phyloP scores from a whole-genome alignment of 805 yeast genomes.

The Trichomonascus vanleenenianus region DNA sequence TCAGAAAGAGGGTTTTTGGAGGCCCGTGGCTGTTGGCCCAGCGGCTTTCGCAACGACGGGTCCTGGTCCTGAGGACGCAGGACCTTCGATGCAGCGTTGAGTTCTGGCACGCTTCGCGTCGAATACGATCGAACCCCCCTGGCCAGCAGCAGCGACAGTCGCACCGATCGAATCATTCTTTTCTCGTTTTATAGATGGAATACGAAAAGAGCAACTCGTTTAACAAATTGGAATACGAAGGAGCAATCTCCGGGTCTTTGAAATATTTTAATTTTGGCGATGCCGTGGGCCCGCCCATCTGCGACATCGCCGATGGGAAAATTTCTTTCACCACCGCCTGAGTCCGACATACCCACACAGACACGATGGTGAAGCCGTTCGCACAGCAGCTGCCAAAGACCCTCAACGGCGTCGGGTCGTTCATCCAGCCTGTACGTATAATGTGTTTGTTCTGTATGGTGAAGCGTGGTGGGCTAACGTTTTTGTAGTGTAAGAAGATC shows the following conservation, averaged over 20 bases:
- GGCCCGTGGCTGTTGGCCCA: conserved; percentile 14
- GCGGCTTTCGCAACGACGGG: not conserved
- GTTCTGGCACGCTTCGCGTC: not conserved
- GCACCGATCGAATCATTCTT: too few relatives aligned
- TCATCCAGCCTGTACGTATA: conserved; percentile 25
- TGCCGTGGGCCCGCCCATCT: too few relatives aligned
- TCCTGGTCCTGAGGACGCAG: conserved; percentile 3
- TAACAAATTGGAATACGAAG: too few relatives aligned
- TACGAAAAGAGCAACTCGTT: too few relatives aligned
- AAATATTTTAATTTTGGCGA: too few relatives aligned
- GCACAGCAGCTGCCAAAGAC: conserved; percentile 11
- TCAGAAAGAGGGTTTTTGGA: conserved; percentile 28
- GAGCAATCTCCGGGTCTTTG: too few relatives aligned
- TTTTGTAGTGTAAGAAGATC: conserved; percentile 52
- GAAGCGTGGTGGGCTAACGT: not conserved
- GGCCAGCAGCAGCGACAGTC: too few relatives aligned
- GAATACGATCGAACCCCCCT: too few relatives aligned
- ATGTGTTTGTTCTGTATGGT: too few relatives aligned
- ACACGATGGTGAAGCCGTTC: conserved; percentile 5
- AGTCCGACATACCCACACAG: not conserved
- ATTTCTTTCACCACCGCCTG: too few relatives aligned
- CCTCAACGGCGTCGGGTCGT: conserved; percentile 30
- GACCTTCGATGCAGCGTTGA: not conserved
- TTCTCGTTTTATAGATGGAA: too few relatives aligned
- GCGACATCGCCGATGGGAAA: too few relatives aligned